phyloP scores from a whole-genome alignment of 371 early-diverging fungal species.

The Rhizopus microsporus region DNA sequence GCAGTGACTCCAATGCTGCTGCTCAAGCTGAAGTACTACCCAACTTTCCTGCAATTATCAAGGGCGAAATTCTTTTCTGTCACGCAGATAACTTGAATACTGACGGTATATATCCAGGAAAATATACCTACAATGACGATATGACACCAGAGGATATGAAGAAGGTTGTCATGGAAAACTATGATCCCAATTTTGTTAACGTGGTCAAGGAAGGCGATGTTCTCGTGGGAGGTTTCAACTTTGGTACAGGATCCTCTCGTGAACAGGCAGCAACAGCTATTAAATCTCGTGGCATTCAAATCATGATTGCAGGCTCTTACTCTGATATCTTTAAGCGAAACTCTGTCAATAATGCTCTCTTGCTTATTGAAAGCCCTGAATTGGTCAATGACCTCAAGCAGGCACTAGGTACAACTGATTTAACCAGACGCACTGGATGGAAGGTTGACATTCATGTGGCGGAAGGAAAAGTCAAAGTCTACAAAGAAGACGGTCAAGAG shows the following conservation, averaged over 20 bases:
- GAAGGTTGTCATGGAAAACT: conserved; percentile 95
- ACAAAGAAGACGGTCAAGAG: conserved; percentile 40
- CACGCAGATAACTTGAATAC: conserved; percentile 93
- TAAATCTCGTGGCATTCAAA: conserved; percentile 78
- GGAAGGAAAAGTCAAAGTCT: conserved; percentile 57
- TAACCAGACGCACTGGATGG: conserved; percentile 80
- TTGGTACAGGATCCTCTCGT: conserved; percentile 95
- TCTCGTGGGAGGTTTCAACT: conserved; percentile 90
- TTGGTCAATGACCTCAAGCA: conserved; percentile 72
- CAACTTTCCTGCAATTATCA: conserved; percentile 74
- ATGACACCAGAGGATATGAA: conserved; percentile 87
- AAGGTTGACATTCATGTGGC: conserved; percentile 58
- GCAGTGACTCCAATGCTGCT: conserved; percentile 9
- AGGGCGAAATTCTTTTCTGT: conserved; percentile 85
- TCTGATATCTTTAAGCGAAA: conserved; percentile 97
- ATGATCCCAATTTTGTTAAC: conserved; percentile 83
- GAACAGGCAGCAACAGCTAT: conserved; percentile 97
- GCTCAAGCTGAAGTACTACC: conserved; percentile 47
- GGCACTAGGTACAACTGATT: conserved; percentile 38
- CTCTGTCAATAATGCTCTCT: conserved; percentile 93
- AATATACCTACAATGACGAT: conserved; percentile 87
- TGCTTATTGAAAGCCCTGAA: conserved; percentile 85
- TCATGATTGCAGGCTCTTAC: conserved; percentile 88
- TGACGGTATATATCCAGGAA: conserved; percentile 95
- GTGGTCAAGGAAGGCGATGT: conserved; percentile 73